A percentile compares a stretch with the other conserved stretches of the same genome.
Conservation (phyloP, 202 grass and related monocot genomes). For the Brachypodium distachyon region DNA sequence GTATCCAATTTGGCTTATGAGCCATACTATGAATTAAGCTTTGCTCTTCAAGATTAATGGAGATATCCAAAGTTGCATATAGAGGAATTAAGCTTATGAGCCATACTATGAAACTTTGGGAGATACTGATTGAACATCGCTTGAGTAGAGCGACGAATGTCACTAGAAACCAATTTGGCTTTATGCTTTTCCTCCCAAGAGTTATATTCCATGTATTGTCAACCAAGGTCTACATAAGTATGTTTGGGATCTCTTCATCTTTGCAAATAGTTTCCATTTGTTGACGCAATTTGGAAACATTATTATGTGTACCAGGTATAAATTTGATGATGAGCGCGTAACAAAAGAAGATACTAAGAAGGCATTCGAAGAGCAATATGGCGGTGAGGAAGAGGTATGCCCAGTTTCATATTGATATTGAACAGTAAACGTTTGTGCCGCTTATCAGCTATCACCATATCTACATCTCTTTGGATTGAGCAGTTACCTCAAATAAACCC, state of each 20-base stretch:
- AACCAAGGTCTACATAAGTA: background rate
- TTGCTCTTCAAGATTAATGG: no score
- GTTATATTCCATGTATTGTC: no score
- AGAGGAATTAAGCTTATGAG: no score
- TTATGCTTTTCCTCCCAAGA: no score
- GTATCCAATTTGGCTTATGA: no score
- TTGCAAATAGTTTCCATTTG: background rate
- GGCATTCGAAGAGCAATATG: slow-evolving; percentile 93
- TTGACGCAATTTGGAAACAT: background rate
- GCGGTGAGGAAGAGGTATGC: slow-evolving; percentile 89
- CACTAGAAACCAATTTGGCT: no score
- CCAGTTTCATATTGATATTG: slow-evolving; percentile 5
- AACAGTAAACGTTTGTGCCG: slow-evolving; percentile 1
- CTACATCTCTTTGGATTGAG: background rate
- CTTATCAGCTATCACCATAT: background rate
- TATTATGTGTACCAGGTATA: slow-evolving; percentile 54
- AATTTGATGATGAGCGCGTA: slow-evolving; percentile 96
- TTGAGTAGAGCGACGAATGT: no score
- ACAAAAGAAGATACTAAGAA: slow-evolving; percentile 96
- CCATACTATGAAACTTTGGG: no score
- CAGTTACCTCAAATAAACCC: slow-evolving; percentile 85
- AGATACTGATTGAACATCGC: no score
- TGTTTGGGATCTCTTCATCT: background rate
- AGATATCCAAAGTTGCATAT: no score
- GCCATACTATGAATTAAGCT: no score